phyloP scores from a whole-genome alignment of 139 green algal genomes.

The Edaphochlamys debaryana region DNA sequence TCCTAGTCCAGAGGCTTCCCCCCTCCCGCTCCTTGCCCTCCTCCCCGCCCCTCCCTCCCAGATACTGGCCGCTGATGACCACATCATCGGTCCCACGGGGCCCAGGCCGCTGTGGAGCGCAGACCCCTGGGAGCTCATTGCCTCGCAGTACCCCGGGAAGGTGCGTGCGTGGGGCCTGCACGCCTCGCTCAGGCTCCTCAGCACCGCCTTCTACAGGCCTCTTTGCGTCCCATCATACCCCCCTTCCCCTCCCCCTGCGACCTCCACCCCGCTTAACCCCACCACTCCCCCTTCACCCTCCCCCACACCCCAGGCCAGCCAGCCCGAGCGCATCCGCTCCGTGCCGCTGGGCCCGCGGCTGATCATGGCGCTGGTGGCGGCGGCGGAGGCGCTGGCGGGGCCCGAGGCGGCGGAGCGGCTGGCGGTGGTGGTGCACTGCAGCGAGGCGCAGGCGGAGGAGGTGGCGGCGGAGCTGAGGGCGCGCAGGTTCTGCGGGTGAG shows the following conservation, averaged over 20 bases:
- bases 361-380: conserved; percentile 35
- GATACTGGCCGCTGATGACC: conserved; percentile 21
- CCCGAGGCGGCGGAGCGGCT: conserved; percentile 22
- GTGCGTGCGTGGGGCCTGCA: neutral
- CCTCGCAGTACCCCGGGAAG: conserved; percentile 22
- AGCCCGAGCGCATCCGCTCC: conserved; percentile 4
- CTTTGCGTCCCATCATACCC: neutral
- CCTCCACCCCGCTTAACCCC: neutral
- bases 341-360: conserved; percentile 33
- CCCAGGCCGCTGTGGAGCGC: conserved; percentile 29
- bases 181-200: too few relatives aligned
- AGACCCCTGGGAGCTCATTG: conserved; percentile 47
- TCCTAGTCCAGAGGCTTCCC: too few relatives aligned
- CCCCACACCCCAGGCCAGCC: neutral
- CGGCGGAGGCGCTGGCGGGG: conserved; percentile 37
- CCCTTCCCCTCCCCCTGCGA: neutral
- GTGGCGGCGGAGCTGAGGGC: conserved; percentile 17
- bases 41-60: neutral
- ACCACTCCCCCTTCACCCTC: neutral
- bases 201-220: neutral
- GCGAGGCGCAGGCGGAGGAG: conserved; percentile 17
- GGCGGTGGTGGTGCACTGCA: conserved; percentile 48
- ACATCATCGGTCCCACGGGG: too few relatives aligned
- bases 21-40: neutral
- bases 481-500: conserved; percentile 12